Evolutionary conservation across 257 asterid species (phyloP).

Genomic region (Apocynum venetum): DNA sequence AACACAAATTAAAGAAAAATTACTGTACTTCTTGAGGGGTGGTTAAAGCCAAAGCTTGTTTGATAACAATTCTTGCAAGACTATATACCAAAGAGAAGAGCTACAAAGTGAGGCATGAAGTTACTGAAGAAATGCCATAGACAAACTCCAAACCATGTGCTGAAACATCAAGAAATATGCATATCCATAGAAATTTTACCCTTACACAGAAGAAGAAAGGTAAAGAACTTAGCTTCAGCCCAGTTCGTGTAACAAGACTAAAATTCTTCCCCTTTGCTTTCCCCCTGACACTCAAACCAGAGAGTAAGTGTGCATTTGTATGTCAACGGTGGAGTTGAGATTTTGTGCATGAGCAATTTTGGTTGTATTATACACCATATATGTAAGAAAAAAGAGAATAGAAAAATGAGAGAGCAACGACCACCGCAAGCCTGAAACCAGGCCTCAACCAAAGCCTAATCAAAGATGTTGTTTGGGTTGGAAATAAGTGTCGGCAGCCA

Average conservation of each 20-base stretch:
- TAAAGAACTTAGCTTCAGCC: neutral
- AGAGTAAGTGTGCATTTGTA: neutral
- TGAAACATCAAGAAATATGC: constrained; percentile 7
- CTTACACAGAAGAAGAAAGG: neutral
- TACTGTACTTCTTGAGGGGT: neutral
- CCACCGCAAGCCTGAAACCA: constrained; percentile 17
- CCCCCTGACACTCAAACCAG: neutral
- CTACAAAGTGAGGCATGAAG: neutral
- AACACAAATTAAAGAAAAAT: neutral
- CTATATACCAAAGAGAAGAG: neutral
- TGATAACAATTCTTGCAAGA: neutral
- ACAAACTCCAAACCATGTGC: neutral
- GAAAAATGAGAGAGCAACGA: constrained; percentile 30
- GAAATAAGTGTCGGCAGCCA: constrained; percentile 72
- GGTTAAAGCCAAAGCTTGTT: neutral
- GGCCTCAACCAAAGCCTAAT: constrained; percentile 4
- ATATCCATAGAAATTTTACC: neutral
- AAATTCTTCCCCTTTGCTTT: neutral
- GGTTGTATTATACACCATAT: neutral
- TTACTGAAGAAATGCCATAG: neutral
- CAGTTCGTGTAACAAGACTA: neutral
- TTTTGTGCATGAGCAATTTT: constrained; percentile 10
- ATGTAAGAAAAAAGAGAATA: neutral
- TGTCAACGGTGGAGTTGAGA: constrained; percentile 4
- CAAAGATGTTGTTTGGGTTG: constrained; percentile 17